phyloP scores from a whole-genome alignment of 2,329 filamentous ascomycete species.

The Alternaria sp. region DNA sequence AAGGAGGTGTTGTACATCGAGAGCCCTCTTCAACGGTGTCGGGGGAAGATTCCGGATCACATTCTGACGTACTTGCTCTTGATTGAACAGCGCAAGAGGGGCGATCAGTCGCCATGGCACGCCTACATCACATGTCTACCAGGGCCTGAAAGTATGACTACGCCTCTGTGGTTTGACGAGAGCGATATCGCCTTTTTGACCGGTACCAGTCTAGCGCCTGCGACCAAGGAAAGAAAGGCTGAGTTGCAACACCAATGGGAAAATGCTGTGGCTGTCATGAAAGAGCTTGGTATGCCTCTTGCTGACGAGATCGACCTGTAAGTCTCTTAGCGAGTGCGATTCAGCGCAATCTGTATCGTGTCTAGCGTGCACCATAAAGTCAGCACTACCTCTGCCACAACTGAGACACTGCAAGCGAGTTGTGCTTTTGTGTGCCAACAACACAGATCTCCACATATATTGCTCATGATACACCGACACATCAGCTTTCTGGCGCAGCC shows the following conservation, averaged over 20 bases:
- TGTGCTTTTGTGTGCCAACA: neutral
- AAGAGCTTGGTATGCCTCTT: slow-evolving; percentile 19
- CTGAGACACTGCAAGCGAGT: neutral
- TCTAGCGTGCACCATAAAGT: neutral
- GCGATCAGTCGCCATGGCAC: slow-evolving; percentile 41
- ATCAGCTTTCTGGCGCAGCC: neutral
- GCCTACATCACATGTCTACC: slow-evolving; percentile 48
- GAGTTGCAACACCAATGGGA: slow-evolving; percentile 34
- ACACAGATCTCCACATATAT: neutral
- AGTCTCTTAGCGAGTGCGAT: slow-evolving; percentile 16
- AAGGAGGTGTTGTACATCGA: slow-evolving; percentile 31
- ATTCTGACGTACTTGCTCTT: slow-evolving; percentile 46
- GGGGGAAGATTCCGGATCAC: slow-evolving; percentile 37
- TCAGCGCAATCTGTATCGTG: neutral
- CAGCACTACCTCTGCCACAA: neutral
- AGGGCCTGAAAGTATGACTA: slow-evolving; percentile 38
- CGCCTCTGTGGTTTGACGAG: slow-evolving; percentile 46
- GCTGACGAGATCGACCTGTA: slow-evolving; percentile 31
- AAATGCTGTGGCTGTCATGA: slow-evolving; percentile 27
- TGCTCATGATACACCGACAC: neutral
- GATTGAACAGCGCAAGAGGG: slow-evolving; percentile 41
- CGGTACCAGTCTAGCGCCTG: slow-evolving; percentile 44
- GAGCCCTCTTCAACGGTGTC: slow-evolving; percentile 33
- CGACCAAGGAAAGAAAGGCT: slow-evolving; percentile 27
- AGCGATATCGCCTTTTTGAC: slow-evolving; percentile 43